phyloP scores from a whole-genome alignment of 306 rosid species.

The Prunus fruticosa region DNA sequence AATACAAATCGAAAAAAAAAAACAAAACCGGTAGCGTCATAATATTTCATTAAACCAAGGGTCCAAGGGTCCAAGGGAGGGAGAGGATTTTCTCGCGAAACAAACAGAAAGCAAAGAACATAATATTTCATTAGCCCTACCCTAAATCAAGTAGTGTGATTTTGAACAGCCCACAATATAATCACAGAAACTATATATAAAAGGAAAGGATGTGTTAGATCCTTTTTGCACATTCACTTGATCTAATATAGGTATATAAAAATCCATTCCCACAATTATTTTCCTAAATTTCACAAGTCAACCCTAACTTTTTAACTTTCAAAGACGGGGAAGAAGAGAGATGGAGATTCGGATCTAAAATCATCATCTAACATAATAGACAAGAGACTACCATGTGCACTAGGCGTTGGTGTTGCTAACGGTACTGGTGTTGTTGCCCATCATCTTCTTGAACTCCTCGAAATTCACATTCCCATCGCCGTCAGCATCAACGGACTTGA shows the following conservation, averaged over 20 bases:
- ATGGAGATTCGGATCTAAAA: slow-evolving; percentile 2
- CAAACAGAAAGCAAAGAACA: neutral
- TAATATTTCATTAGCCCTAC: neutral
- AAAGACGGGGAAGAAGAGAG: neutral
- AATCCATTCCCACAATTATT: neutral
- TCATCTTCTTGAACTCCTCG: slow-evolving; percentile 81
- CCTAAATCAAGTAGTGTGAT: too few species aligned
- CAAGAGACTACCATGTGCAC: neutral
- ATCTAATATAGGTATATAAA: neutral
- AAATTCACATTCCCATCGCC: slow-evolving; percentile 85
- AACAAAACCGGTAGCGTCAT: neutral
- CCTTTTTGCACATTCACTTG: neutral
- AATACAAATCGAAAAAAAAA: neutral
- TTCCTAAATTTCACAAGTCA: neutral
- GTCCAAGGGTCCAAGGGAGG: neutral
- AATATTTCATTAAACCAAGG: neutral
- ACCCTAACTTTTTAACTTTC: neutral
- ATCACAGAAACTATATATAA: neutral
- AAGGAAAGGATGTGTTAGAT: too few species aligned
- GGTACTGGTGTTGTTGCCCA: slow-evolving; percentile 35
- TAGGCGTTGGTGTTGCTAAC: slow-evolving; percentile 13
- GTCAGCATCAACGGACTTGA: slow-evolving; percentile 72
- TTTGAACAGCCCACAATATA: neutral
- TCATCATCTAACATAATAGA: slow-evolving; percentile 10
- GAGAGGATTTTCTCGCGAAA: neutral